Conservation (phyloP, 2,329 filamentous ascomycete species). For the Nothophoma quercina region DNA sequence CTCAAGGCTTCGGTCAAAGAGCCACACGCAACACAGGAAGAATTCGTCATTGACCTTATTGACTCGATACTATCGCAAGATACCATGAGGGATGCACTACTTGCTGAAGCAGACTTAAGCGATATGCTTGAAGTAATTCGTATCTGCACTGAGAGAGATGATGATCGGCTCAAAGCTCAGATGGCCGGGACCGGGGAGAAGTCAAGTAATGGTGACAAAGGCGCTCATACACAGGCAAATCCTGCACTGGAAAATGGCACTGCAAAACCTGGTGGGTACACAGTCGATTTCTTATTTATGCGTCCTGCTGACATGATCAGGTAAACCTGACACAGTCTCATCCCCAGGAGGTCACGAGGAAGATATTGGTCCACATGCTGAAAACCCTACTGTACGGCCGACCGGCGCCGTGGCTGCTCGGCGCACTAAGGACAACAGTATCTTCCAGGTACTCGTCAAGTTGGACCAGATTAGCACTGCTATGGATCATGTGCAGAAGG, state of each 20-base stretch:
- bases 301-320: not conserved
- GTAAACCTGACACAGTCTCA: slow-evolving; percentile 8
- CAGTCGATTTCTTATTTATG: not conserved
- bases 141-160: slow-evolving; percentile 57
- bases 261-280: slow-evolving; percentile 11
- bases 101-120: slow-evolving; percentile 73
- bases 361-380: slow-evolving; percentile 24
- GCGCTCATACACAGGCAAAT: slow-evolving; percentile 16
- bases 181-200: slow-evolving; percentile 28
- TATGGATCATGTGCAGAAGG: slow-evolving; percentile 67
- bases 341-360: slow-evolving; percentile 25
- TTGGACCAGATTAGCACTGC: slow-evolving; percentile 39
- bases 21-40: slow-evolving; percentile 39
- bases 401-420: slow-evolving; percentile 15
- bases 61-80: slow-evolving; percentile 52
- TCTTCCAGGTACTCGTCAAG: slow-evolving; percentile 39
- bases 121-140: slow-evolving; percentile 66
- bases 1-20: slow-evolving; percentile 42
- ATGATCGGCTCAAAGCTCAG: slow-evolving; percentile 31
- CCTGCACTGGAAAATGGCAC: slow-evolving; percentile 18
- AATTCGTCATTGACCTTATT: slow-evolving; percentile 62
- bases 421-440: slow-evolving; percentile 31
- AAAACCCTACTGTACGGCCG: slow-evolving; percentile 5
- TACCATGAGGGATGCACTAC: slow-evolving; percentile 63
- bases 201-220: slow-evolving; percentile 55